Percentiles rank a stretch among this genome's conserved stretches.
Evolutionary conservation across 139 green algal species (phyloP).

Genomic region (Ettlia oleoabundans): DNA sequence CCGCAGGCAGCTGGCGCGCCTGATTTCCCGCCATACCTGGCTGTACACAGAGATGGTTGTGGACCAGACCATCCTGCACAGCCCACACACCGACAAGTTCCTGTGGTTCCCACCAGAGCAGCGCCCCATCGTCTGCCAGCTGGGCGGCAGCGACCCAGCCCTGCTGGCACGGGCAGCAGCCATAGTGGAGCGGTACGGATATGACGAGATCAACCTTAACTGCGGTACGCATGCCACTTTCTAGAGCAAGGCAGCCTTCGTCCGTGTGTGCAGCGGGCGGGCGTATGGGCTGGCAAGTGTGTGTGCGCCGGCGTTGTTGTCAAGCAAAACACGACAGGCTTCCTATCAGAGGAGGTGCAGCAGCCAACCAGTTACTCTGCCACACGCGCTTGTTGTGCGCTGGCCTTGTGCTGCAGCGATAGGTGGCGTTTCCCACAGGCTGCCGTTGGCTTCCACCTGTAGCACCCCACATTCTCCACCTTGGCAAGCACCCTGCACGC

Average conservation of each 20-base stretch:
- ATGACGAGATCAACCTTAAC: conserved; percentile 97
- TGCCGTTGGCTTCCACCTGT: no score
- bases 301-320: no score
- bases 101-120: conserved; percentile 92
- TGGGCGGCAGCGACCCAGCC: conserved; percentile 84
- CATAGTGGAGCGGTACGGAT: conserved; percentile 74
- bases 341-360: no score
- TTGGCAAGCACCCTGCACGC: no score
- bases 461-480: no score
- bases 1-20: conserved; percentile 71
- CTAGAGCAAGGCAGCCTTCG: no score
- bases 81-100: conserved; percentile 55
- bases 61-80: conserved; percentile 87
- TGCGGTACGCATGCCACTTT: conserved; percentile 73
- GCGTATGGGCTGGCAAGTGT: no score
- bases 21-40: conserved; percentile 82
- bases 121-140: conserved; percentile 89
- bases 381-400: not conserved
- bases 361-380: no score
- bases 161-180: conserved; percentile 68
- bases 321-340: no score
- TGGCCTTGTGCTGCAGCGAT: not conserved
- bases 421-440: no score
- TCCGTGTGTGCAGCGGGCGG: no score
- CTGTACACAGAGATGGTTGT: conserved; percentile 97